Evolutionary conservation across 495 filamentous ascomycete species (phyloP).

Genomic region (Talaromyces stipitatus): DNA sequence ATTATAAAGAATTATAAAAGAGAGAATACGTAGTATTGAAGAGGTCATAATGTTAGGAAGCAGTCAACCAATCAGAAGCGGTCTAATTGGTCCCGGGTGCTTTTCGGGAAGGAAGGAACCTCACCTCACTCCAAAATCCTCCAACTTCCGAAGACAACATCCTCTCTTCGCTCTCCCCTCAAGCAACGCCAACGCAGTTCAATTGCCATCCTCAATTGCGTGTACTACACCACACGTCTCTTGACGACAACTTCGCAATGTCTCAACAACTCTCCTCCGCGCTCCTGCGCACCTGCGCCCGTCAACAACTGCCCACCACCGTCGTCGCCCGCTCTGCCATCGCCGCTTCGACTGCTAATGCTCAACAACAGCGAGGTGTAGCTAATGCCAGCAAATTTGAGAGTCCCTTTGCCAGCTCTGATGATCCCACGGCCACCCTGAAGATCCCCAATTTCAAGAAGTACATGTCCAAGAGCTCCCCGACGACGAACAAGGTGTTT

Average conservation of each 20-base stretch:
- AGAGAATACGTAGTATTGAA: no score
- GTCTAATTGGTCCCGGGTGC: constrained; percentile 38
- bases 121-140: constrained; percentile 23
- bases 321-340: constrained; percentile 31
- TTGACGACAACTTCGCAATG: constrained; percentile 18
- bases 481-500: constrained; percentile 74
- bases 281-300: constrained; percentile 44
- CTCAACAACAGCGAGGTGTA: constrained; percentile 42
- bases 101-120: constrained; percentile 23
- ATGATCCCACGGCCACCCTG: constrained; percentile 41
- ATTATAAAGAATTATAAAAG: no score
- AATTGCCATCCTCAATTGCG: constrained; percentile 29
- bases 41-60: neutral
- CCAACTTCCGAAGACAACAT: constrained; percentile 19
- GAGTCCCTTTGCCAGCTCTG: constrained; percentile 40
- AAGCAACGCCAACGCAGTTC: constrained; percentile 10
- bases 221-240: neutral
- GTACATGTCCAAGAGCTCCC: constrained; percentile 62
- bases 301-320: constrained; percentile 35
- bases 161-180: constrained; percentile 15
- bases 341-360: no score
- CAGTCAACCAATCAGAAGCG: constrained; percentile 32
- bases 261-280: constrained; percentile 33
- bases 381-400: constrained; percentile 42
- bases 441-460: constrained; percentile 86